phyloP scores from a whole-genome alignment of 129 eudicot genomes.

The Pulicaria dysenterica region DNA sequence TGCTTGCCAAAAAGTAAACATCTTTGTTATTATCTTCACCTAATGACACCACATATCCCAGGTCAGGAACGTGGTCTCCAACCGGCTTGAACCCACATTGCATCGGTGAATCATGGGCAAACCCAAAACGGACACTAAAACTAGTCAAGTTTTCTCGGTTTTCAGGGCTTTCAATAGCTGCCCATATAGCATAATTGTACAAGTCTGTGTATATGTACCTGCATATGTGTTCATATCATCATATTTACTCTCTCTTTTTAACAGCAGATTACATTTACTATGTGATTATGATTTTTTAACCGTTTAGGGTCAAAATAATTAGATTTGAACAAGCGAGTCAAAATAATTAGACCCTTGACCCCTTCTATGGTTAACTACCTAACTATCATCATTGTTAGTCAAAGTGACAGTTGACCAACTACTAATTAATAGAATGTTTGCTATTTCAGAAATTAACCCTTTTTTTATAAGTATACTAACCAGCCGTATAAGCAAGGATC shows the following conservation, averaged over 20 bases:
- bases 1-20: conserved; percentile 57
- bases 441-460: background rate
- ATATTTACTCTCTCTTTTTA: too few relatives aligned
- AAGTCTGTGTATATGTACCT: conserved; percentile 85
- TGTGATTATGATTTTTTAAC: too few relatives aligned
- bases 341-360: too few relatives aligned
- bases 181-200: conserved; percentile 67
- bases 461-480: conserved; percentile 38
- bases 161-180: conserved; percentile 52
- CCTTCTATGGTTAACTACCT: background rate
- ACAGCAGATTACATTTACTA: too few relatives aligned
- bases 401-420: background rate
- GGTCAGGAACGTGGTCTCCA: conserved; percentile 43
- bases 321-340: too few relatives aligned
- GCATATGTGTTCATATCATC: conserved; percentile 16
- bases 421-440: background rate
- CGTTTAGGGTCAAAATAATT: too few relatives aligned
- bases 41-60: conserved; percentile 66
- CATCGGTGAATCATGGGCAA: conserved; percentile 73
- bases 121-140: conserved; percentile 39
- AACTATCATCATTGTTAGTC: background rate
- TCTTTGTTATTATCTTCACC: conserved; percentile 76
- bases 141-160: conserved; percentile 62
- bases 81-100: conserved; percentile 53
- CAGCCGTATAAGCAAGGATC: conserved; percentile 87